Evolutionary conservation across 768 basidiomycete genomes (phyloP), one percentile per base, ranked within the genome.

Genomic region (Mycena capillaripes): DNA sequence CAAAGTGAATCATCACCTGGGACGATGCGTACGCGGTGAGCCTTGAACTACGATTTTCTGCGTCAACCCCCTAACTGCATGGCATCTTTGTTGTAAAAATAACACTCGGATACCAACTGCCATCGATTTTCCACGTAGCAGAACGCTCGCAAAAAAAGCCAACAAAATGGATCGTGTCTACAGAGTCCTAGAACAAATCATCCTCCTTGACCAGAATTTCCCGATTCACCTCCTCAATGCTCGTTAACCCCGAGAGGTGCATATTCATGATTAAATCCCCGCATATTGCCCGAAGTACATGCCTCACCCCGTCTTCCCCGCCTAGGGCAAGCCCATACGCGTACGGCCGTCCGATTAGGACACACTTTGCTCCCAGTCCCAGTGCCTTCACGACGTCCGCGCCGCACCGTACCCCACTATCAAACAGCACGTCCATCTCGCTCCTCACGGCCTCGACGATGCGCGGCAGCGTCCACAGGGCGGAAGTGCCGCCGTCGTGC

Each of bases 331-430:
- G 83, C 1, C 87, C 87, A 70, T 87, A 89, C 72, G 88, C 83
- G 75, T 81, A 84, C 7, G 83, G 84, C 16, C 87, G 81, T 1
- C 82, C 87, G 53, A 89, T 84, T 71, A 46, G 50, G 4, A 91
- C 86, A 10, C 80, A 88, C 66, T 90, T 85, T 1, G 89, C 90
- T 8, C 90, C 90, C 12, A 91, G 79, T 0, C 89, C 89, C 19
- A 90, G 80, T 1, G 90, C 90, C 73, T 88, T 86, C 66, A 88
- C 81, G 29, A 90, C 79, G 60, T 91, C 90, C 29, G 86, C 83
- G 8, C 87, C 90, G 4, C 84, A 85, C 46, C 90, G 83, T 52
- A 91, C 86, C 6, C 91, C 89, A 52, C 83, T 88, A 74, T 82
- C 80, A 70, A 82, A 87, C 9, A 89, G 72, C 42, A 89, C 77